Evolutionary conservation across 768 basidiomycete genomes (phyloP), one percentile per base, ranked within the genome.

Genomic region (Amanita rimosa): DNA sequence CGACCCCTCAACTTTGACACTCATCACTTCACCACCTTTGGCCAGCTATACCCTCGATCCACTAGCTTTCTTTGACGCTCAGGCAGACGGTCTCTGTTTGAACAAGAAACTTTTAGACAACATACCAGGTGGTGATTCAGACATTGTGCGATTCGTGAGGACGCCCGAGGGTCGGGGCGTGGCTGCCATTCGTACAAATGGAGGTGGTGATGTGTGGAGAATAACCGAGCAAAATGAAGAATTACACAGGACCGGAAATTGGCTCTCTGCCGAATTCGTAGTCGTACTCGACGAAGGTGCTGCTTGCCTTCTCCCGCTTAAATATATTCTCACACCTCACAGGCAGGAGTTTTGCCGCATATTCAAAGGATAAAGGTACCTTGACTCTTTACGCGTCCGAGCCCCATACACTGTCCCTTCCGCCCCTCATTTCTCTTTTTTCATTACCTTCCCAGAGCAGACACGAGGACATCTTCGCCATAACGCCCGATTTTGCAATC

Each of bases 121-220:
- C 22, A 53, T 67, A 31, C 60, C 64, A 17, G 63, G 65, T 46
- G 78, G 83, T 54, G 73, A 79, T 36, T 66, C 70, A 11, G 66
- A 68, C 37, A 76, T 90, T 49, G 55, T 70, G 10, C 70, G 73
- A 33, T 82, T 90, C 54, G 77, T 86, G 33, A 73, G 89, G 52
- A 90, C 88, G 2, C 83, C 86, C 1, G 83, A 89, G 51, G 89
- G 89, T 1, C 72, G 71, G 46, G 88, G 85, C 5, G 72, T 92
- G 31, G 85, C 77, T 10, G 76, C 83, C 11, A 65, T 84, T 27
- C 77, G 85, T 38, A 62, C 62, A 27, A 65, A 70, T 36, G 76
- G 78, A 3, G 66, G 68, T 7, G 82, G 81, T 5, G 84, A 89
- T 57, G 69, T 74, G 1, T 89, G 83, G 83, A 69, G 66, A 54